Evolutionary conservation across 164 flowering plant genomes (phyloP).

Genomic region (Litsea cubeba): DNA sequence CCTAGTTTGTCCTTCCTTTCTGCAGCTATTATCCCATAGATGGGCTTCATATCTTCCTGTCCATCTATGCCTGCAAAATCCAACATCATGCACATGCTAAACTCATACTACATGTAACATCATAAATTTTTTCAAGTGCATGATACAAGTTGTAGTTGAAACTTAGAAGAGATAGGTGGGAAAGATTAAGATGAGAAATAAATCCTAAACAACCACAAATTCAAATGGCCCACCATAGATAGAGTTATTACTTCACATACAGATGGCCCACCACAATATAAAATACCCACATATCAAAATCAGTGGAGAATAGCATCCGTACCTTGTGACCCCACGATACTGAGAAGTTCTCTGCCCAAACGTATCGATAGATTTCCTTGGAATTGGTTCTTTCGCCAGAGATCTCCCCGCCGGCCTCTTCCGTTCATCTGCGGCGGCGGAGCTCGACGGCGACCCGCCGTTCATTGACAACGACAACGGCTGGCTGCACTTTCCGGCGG

Average conservation of each 20-base stretch:
- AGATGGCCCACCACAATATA: not conserved
- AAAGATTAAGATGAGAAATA: too few species aligned
- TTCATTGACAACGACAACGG: conserved; percentile 50
- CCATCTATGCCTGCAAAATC: conserved; percentile 65
- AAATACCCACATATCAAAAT: not conserved
- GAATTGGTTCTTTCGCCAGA: conserved; percentile 37
- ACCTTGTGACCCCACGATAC: conserved; percentile 93
- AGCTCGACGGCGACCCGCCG: conserved; percentile 18
- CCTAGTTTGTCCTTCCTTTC: conserved; percentile 90
- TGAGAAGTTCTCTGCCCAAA: conserved; percentile 93
- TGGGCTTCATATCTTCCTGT: conserved; percentile 92
- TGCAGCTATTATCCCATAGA: conserved; percentile 89
- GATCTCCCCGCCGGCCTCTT: conserved; percentile 35
- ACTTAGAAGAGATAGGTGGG: not conserved
- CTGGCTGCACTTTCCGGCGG: conserved; percentile 14
- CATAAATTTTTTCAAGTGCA: not conserved
- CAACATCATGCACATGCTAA: not conserved
- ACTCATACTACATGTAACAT: not conserved
- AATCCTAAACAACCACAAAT: too few species aligned
- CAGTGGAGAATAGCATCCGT: not conserved
- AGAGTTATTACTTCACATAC: too few species aligned
- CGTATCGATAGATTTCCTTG: conserved; percentile 72
- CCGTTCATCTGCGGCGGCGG: conserved; percentile 20
- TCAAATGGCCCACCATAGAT: too few species aligned
- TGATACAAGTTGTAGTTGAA: not conserved